phyloP scores from a whole-genome alignment of 2,329 filamentous ascomycete species.

The Alternaria metachromatica region DNA sequence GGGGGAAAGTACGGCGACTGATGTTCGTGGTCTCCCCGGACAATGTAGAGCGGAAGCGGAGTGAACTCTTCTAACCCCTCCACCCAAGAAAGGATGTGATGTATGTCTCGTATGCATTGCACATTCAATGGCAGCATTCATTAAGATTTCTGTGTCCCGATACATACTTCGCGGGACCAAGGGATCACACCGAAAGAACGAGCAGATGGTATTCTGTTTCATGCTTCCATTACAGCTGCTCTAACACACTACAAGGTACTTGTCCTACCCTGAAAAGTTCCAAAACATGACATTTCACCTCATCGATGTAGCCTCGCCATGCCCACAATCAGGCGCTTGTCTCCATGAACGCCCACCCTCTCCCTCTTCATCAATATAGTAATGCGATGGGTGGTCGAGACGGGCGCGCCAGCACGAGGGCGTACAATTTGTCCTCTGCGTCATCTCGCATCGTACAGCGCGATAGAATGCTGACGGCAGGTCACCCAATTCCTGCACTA shows the following conservation, averaged over 20 bases:
- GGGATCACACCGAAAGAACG: neutral
- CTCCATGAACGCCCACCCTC: neutral
- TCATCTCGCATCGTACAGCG: neutral
- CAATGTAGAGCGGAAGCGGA: neutral
- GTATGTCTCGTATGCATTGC: neutral
- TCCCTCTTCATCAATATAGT: neutral
- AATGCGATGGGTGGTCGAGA: neutral
- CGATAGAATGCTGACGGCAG: neutral
- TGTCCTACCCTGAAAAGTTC: neutral
- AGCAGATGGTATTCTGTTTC: neutral
- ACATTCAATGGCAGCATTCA: neutral
- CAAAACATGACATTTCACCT: neutral
- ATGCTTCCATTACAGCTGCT: neutral
- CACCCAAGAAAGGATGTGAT: neutral
- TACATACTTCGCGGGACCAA: neutral
- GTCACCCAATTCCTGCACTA: too few relatives aligned
- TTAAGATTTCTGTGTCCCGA: neutral
- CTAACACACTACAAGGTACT: neutral
- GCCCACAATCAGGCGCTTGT: neutral
- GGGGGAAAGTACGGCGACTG: neutral
- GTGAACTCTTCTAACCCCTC: neutral
- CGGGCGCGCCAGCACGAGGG: neutral
- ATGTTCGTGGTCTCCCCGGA: neutral
- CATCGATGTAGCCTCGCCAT: neutral
- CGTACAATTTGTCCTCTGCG: neutral